These are phyloP conservation scores for Buxus sempervirens DNA, from an alignment of 164 flowering plant species.

Conservation along the genomic window DNA sequence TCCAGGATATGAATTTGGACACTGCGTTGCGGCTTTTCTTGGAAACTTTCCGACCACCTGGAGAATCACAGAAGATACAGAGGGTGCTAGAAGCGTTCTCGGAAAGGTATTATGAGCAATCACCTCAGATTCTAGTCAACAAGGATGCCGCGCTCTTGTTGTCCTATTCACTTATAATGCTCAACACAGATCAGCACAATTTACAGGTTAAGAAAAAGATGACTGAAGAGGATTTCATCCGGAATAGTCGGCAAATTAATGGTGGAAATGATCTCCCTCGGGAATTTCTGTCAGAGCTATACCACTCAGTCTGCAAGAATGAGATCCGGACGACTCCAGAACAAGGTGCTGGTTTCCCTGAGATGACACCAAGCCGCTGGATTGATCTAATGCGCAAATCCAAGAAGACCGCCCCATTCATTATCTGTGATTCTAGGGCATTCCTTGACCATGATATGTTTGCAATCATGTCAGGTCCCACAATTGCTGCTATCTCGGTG, in stretches of 20 bases:
- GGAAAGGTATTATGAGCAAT: conserved; percentile 5
- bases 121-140: conserved; percentile 4
- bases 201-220: conserved; percentile 7
- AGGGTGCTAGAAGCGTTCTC: conserved; percentile 11
- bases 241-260: conserved; percentile 3
- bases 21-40: conserved; percentile 1
- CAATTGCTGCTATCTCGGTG: conserved; percentile 10
- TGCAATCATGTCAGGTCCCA: conserved; percentile 7
- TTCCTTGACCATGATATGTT: conserved; percentile 10
- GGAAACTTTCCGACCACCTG: conserved; percentile 7
- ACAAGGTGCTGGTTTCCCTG: neutral
- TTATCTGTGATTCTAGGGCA: neutral
- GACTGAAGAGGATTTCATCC: conserved; percentile 8
- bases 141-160: conserved; percentile 10
- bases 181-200: conserved; percentile 7
- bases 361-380: conserved; percentile 3
- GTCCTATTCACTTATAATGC: conserved; percentile 1
- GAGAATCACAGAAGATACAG: conserved; percentile 8
- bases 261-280: conserved; percentile 3
- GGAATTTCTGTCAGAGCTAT: conserved; percentile 2
- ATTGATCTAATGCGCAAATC: conserved; percentile 5
- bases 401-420: neutral
- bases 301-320: conserved; percentile 5
- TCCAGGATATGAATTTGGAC: conserved; percentile 6
- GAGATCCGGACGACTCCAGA: conserved; percentile 7